These are phyloP conservation scores for Diplosphaera chodatii DNA, from an alignment of 139 green algal species.

Conservation along the genomic window DNA sequence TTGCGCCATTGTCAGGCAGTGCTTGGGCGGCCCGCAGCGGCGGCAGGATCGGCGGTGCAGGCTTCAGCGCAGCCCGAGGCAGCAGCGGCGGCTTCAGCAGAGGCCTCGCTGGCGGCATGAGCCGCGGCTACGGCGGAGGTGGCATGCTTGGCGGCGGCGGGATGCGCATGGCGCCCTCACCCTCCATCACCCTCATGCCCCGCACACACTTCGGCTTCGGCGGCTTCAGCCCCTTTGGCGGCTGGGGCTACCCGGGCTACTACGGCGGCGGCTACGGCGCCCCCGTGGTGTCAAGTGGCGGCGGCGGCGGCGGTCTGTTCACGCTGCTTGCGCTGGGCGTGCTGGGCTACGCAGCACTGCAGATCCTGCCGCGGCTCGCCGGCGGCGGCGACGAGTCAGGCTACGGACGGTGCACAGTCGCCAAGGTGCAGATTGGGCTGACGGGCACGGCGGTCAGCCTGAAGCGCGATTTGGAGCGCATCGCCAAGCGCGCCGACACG, in stretches of 20 bases:
- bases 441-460: slow-evolving; percentile 76
- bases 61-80: slow-evolving; percentile 26
- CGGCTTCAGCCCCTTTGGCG: not conserved
- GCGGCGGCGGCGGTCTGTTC: slow-evolving; percentile 24
- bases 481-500: slow-evolving; percentile 78
- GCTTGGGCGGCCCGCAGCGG: slow-evolving; percentile 36
- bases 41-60: slow-evolving; percentile 35
- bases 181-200: not conserved
- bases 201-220: not conserved
- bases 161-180: not conserved
- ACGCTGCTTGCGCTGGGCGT: slow-evolving; percentile 35
- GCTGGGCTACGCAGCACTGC: not conserved
- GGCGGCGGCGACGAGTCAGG: slow-evolving; percentile 6
- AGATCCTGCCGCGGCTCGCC: not conserved
- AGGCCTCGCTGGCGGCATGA: not conserved
- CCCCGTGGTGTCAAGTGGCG: slow-evolving; percentile 11
- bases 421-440: slow-evolving; percentile 77
- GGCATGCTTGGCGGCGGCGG: not conserved
- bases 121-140: not conserved
- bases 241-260: slow-evolving; percentile 15
- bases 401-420: slow-evolving; percentile 33
- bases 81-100: not conserved
- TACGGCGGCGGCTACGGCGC: slow-evolving; percentile 18
- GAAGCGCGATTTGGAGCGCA: slow-evolving; percentile 81
- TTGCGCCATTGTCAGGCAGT: not conserved